phyloP scores from a whole-genome alignment of 345 rosid species.

The Linum tenue region DNA sequence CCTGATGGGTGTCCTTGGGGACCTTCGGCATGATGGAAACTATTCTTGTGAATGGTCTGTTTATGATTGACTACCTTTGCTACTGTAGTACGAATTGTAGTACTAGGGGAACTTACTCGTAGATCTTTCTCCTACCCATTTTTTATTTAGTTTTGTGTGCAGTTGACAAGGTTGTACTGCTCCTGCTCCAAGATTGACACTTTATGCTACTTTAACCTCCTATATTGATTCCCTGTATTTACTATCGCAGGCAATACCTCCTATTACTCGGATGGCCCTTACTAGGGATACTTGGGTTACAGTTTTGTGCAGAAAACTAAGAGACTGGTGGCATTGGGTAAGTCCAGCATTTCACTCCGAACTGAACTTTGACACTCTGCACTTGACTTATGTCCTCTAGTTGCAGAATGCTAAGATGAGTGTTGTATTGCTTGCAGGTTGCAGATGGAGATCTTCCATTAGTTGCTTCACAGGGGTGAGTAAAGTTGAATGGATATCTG shows the following conservation, averaged over 20 bases:
- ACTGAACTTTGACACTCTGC: constrained; percentile 1
- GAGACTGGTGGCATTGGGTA: constrained; percentile 99
- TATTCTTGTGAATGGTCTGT: no score
- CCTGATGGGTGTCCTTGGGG: no score
- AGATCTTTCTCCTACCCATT: no score
- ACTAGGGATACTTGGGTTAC: constrained; percentile 98
- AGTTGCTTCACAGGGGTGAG: constrained; percentile 96
- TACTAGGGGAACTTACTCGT: no score
- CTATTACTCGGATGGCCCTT: constrained; percentile 87
- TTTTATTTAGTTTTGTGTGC: no score
- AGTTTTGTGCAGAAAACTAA: constrained; percentile 87
- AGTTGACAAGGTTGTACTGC: background rate
- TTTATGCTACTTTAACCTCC: constrained; percentile 1
- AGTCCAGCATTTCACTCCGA: constrained; percentile 18
- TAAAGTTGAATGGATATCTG: constrained; percentile 12
- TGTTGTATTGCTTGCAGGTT: constrained; percentile 44
- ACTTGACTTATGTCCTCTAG: constrained; percentile 5
- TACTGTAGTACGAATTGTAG: no score
- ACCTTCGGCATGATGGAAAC: no score
- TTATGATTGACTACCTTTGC: no score
- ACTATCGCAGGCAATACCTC: constrained; percentile 70
- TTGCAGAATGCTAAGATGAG: constrained; percentile 21
- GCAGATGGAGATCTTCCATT: constrained; percentile 97
- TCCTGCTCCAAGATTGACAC: background rate
- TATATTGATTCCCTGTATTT: constrained; percentile 2